Conservation (phyloP, 2,329 filamentous ascomycete genomes). For the Xylaria sp. region DNA sequence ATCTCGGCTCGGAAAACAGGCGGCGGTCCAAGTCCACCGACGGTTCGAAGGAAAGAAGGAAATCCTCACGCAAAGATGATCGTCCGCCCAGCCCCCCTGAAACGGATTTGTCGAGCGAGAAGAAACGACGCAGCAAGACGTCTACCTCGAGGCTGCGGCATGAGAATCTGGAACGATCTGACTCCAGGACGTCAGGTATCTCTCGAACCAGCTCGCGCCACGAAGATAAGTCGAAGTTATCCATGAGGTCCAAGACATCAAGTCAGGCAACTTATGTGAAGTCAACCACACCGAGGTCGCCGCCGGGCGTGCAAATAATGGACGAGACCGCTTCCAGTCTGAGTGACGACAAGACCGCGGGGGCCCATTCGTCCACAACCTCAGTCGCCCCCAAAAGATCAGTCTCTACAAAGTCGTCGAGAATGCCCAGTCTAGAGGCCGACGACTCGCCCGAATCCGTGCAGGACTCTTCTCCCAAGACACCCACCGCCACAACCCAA, state of each 20-base stretch:
- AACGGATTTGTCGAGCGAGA: constrained; percentile 65
- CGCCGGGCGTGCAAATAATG: constrained; percentile 46
- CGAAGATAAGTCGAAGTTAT: constrained; percentile 63
- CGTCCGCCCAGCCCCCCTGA: constrained; percentile 72
- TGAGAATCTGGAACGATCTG: constrained; percentile 53
- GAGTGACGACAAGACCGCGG: constrained; percentile 50
- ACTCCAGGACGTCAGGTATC: constrained; percentile 56
- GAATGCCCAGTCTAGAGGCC: constrained; percentile 52
- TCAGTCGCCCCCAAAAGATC: constrained; percentile 52
- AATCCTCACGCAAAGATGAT: constrained; percentile 55
- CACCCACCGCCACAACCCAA: constrained; percentile 64
- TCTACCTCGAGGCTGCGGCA: constrained; percentile 51
- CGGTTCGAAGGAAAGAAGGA: constrained; percentile 54
- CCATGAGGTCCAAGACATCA: constrained; percentile 64
- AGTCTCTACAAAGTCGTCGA: constrained; percentile 46
- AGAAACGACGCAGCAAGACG: constrained; percentile 52
- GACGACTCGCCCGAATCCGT: constrained; percentile 63
- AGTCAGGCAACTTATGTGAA: constrained; percentile 67
- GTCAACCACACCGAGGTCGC: constrained; percentile 46
- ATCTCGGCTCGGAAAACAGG: constrained; percentile 65
- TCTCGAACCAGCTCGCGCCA: constrained; percentile 58
- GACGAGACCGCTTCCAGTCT: constrained; percentile 43
- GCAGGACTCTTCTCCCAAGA: constrained; percentile 67
- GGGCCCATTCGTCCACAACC: constrained; percentile 47
- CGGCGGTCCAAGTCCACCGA: constrained; percentile 61